Base-by-base conservation (phyloP, 2,329 filamentous ascomycete genomes). In the Biscogniauxia marginata region DNA sequence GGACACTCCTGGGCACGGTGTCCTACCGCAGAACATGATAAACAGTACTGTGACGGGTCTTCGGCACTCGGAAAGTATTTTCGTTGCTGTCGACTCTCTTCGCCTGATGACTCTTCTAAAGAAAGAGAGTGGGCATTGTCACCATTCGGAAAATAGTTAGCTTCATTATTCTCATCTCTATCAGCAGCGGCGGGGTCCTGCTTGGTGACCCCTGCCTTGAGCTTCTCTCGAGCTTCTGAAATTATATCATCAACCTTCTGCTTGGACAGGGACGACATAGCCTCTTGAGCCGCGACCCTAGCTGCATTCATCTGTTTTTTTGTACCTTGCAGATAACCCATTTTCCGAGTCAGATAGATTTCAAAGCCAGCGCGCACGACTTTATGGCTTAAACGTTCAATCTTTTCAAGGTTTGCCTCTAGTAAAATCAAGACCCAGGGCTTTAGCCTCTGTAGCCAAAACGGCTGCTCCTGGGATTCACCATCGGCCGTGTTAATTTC, bases 11-110 rank as follows among this genome's bases (percentile, higher is more conserved):
- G 55, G 11, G 75, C 71, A 18, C 63, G 64, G 67, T 87, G 84
- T 9, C 77, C 78, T 44, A 68, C 65, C 19, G 73, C 70, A 4
- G 79, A 80, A 60, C 84, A 87, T 34, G 75, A 71, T 52, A 84
- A 68, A 64, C 84, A 87, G 65, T 78, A 76, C 3, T 68, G 65
- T 22, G 73, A 71, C 21, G 75, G 68, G 22, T 77, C 71, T 16
- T 69, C 63, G 24, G 79, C 73, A 1, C 77, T 77, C 2, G 82
- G 81, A 57, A 85, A 86, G 63, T 84, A 84, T 60, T 65, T 74
- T 20, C 61, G 71, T 57, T 79, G 77, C 54, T 78, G 72, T 19
- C 65, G 67, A 19, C 73, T 55, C 51, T 75, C 75, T 22, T 74
- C 68, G 11, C 69, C 65, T 4, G 49, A 39, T 13, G 16, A 46